Evolutionary conservation across 371 early-diverging fungal genomes (phyloP).

Genomic region (Blakeslea trispora): DNA sequence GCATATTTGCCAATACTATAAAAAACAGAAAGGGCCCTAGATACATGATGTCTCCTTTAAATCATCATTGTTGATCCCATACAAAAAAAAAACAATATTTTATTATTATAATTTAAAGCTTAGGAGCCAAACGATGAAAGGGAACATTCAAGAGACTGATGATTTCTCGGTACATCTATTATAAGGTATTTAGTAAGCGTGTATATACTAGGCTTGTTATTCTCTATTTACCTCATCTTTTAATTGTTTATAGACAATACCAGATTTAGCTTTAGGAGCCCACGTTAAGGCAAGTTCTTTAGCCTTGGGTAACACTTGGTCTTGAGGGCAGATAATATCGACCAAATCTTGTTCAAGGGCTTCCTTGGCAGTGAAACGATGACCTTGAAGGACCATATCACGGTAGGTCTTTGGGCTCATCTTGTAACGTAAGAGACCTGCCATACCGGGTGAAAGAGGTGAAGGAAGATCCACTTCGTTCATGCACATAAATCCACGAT

Average conservation of each 20-base stretch:
- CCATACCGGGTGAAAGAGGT: conserved; percentile 76
- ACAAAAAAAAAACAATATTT: too few species aligned
- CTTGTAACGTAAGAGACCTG: conserved; percentile 65
- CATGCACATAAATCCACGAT: conserved; percentile 79
- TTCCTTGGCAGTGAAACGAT: conserved; percentile 64
- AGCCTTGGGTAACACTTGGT: conserved; percentile 53
- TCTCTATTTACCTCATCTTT: conserved; percentile 43
- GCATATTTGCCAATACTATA: too few species aligned
- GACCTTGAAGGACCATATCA: conserved; percentile 69
- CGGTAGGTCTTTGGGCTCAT: conserved; percentile 57
- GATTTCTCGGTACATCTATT: conserved; percentile 35
- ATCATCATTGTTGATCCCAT: too few species aligned
- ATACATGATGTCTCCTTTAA: too few species aligned
- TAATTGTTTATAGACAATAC: conserved; percentile 46
- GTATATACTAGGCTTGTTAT: neutral
- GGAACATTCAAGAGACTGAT: conserved; percentile 24
- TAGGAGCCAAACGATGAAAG: conserved; percentile 37
- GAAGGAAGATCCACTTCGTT: conserved; percentile 81
- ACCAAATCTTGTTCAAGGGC: conserved; percentile 66
- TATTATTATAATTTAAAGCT: conserved; percentile 30
- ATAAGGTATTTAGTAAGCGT: neutral
- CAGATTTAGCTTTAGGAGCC: conserved; percentile 58
- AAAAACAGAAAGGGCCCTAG: too few species aligned
- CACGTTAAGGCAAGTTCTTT: conserved; percentile 59
- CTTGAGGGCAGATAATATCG: conserved; percentile 54